phyloP scores from a whole-genome alignment of 1,284 basidiomycete genomes.

The Trametes versicolor region DNA sequence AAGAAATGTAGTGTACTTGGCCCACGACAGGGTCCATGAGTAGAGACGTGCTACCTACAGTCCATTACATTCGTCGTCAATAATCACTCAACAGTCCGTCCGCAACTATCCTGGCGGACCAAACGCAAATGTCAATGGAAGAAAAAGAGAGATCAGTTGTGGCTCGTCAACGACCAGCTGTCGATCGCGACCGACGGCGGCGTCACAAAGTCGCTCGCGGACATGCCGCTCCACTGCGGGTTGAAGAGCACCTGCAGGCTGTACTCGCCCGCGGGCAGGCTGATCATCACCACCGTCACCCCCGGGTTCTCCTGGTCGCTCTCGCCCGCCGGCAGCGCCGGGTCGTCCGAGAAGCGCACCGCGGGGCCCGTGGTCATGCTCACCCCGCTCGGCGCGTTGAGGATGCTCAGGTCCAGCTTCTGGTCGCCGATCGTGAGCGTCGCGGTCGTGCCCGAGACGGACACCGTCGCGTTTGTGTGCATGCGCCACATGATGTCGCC shows the following conservation, averaged over 20 bases:
- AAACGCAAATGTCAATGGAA: neutral
- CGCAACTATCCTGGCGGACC: slow-evolving; percentile 5
- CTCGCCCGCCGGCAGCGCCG: slow-evolving; percentile 61
- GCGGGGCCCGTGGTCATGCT: slow-evolving; percentile 58
- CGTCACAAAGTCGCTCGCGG: slow-evolving; percentile 67
- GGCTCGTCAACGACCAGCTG: slow-evolving; percentile 79
- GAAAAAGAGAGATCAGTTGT: slow-evolving; percentile 47
- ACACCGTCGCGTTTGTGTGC: slow-evolving; percentile 89
- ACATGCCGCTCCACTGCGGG: slow-evolving; percentile 82
- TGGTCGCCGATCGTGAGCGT: slow-evolving; percentile 72
- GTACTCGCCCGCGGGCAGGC: slow-evolving; percentile 73
- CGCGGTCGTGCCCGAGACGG: slow-evolving; percentile 63
- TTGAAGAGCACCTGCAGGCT: slow-evolving; percentile 85
- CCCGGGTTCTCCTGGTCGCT: slow-evolving; percentile 82
- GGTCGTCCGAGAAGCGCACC: slow-evolving; percentile 67
- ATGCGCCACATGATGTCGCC: slow-evolving; percentile 87
- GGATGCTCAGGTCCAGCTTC: slow-evolving; percentile 57
- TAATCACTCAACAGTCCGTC: slow-evolving; percentile 10
- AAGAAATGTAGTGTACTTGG: slow-evolving; percentile 6
- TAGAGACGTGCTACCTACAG: slow-evolving; percentile 6
- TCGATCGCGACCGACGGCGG: slow-evolving; percentile 74
- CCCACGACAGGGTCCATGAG: neutral
- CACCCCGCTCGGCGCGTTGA: slow-evolving; percentile 70
- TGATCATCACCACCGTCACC: slow-evolving; percentile 85
- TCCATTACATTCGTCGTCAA: slow-evolving; percentile 5